Conservation (phyloP, 306 rosid genomes). For the Trichosanthes cucumerina region DNA sequence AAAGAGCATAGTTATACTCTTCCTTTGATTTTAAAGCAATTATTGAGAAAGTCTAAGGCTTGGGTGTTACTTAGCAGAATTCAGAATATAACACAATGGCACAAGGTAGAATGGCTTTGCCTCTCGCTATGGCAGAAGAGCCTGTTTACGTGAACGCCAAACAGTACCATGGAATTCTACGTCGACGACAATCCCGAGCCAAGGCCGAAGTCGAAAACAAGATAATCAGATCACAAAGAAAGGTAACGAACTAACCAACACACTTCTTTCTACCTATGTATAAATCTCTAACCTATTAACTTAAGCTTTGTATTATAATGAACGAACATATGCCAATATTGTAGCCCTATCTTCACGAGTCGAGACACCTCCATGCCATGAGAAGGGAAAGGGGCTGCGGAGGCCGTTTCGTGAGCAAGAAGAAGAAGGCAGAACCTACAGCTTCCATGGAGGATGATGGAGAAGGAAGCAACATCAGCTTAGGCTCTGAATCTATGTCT, state of each 20-base stretch:
- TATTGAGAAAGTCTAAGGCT: background rate
- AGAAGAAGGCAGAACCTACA: background rate
- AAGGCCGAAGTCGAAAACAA: slow-evolving; percentile 32
- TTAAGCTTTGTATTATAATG: background rate
- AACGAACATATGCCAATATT: background rate
- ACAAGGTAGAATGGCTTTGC: slow-evolving; percentile 20
- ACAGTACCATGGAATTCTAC: slow-evolving; percentile 34
- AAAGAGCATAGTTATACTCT: too few relatives aligned
- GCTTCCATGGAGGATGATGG: background rate
- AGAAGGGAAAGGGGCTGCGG: slow-evolving; percentile 39
- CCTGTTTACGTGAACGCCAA: slow-evolving; percentile 40
- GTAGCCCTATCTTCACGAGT: slow-evolving; percentile 44
- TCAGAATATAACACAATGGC: slow-evolving; percentile 11
- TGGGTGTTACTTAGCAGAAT: background rate
- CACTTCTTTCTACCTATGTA: background rate
- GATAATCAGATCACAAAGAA: slow-evolving; percentile 14
- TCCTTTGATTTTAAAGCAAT: background rate
- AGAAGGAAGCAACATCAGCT: background rate
- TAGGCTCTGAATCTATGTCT: background rate
- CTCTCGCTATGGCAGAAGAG: slow-evolving; percentile 23
- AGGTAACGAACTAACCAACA: background rate
- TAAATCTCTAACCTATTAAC: background rate
- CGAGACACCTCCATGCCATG: slow-evolving; percentile 45
- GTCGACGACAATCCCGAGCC: slow-evolving; percentile 30
- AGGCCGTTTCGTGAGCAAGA: slow-evolving; percentile 32